Evolutionary conservation across 768 basidiomycete genomes (phyloP).

Genomic region (Suillus subalutaceus): DNA sequence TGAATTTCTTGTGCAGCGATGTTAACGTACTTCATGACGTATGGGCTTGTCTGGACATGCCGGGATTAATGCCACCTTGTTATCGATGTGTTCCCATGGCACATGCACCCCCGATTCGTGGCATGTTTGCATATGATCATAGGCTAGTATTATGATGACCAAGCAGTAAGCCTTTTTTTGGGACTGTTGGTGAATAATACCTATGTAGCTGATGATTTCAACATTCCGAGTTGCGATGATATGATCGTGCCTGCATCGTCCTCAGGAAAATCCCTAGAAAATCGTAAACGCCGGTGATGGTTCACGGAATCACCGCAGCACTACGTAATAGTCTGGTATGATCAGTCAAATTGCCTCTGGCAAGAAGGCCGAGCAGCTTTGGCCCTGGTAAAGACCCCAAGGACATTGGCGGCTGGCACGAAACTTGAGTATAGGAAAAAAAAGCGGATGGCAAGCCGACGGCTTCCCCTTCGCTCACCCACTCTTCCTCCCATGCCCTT

Average conservation of each 20-base stretch:
- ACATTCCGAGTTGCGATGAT: background rate
- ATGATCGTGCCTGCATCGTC: background rate
- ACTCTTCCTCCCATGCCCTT: too few relatives aligned
- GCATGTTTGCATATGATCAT: background rate
- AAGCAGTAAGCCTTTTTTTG: background rate
- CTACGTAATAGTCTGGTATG: background rate
- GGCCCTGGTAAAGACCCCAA: too few relatives aligned
- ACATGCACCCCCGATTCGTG: background rate
- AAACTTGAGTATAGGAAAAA: too few relatives aligned
- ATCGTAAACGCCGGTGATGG: background rate
- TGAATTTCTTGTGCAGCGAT: background rate
- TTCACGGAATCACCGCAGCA: background rate
- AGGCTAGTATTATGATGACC: background rate
- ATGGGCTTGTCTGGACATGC: slow-evolving; percentile 8
- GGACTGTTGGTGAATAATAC: background rate
- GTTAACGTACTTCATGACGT: slow-evolving; percentile 11
- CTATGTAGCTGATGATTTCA: background rate
- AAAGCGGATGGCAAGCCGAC: too few relatives aligned
- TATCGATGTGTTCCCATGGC: background rate
- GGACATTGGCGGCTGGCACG: too few relatives aligned
- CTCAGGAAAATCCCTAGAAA: background rate
- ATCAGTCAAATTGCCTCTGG: background rate
- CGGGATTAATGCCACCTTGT: slow-evolving; percentile 3
- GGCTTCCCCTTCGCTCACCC: too few relatives aligned
- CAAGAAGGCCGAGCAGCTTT: too few relatives aligned